A percentile compares a stretch with the other conserved stretches of the same genome.
These are phyloP conservation scores for Chrysopogon serrulatus DNA, from an alignment of 176 grass and related monocot species.

Conservation along the genomic window DNA sequence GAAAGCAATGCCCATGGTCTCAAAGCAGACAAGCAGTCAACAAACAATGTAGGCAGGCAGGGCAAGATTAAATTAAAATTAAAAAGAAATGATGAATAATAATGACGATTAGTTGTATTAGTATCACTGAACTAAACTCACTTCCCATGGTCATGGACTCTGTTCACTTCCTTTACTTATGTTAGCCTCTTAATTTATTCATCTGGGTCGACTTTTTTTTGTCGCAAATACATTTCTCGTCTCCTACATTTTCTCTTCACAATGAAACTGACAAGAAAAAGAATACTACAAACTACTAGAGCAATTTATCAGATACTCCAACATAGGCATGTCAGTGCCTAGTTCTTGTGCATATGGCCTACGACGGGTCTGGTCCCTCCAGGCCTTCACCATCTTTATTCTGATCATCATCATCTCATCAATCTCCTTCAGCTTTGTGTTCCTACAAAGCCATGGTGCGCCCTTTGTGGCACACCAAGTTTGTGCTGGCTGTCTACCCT, in stretches of 20 bases:
- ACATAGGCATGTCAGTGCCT: constrained; percentile 14
- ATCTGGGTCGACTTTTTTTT: constrained; percentile 11
- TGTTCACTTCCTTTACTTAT: constrained; percentile 17
- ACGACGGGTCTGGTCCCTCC: constrained; percentile 21
- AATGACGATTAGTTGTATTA: constrained; percentile 8
- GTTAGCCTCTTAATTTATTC: constrained; percentile 12
- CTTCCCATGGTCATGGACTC: background rate
- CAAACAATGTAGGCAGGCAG: constrained; percentile 46
- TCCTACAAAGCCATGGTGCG: constrained; percentile 17
- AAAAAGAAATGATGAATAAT: constrained; percentile 13
- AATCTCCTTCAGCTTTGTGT: constrained; percentile 15
- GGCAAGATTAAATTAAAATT: background rate
- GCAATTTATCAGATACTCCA: constrained; percentile 9
- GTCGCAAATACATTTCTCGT: background rate
- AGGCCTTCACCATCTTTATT: constrained; percentile 21
- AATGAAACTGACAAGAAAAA: constrained; percentile 28
- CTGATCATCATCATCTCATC: constrained; percentile 30
- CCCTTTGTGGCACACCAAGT: constrained; percentile 28
- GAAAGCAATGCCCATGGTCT: constrained; percentile 51
- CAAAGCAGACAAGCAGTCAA: constrained; percentile 68
- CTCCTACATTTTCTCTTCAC: constrained; percentile 36
- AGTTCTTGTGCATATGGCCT: constrained; percentile 9
- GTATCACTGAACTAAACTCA: background rate
- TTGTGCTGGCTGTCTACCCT: background rate
- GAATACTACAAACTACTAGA: constrained; percentile 33